Conservation (phyloP, 352 stramenopile species). For the Globisporangium nodosum region DNA sequence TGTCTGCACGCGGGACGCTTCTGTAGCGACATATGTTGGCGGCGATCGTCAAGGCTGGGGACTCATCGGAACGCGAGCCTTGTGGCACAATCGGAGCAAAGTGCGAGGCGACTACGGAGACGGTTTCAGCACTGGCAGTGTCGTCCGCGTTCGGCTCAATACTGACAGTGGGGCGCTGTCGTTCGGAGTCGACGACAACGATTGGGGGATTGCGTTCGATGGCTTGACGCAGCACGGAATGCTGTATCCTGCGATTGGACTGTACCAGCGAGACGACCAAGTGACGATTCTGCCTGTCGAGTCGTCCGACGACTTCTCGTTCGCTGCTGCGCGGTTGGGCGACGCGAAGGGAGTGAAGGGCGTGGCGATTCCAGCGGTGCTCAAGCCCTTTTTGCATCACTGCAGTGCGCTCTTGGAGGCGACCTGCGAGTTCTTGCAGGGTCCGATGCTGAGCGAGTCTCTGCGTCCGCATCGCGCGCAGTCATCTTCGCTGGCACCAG, state of each 20-base stretch:
- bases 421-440: constrained; percentile 43
- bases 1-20: constrained; percentile 82
- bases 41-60: constrained; percentile 87
- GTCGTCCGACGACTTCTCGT: constrained; percentile 26
- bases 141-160: constrained; percentile 79
- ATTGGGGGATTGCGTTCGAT: constrained; percentile 88
- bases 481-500: neutral
- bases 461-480: constrained; percentile 6
- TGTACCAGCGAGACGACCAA: constrained; percentile 88
- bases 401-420: constrained; percentile 50
- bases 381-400: constrained; percentile 78
- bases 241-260: constrained; percentile 80
- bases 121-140: constrained; percentile 82
- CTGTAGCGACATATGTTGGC: constrained; percentile 84
- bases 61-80: constrained; percentile 80
- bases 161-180: constrained; percentile 84
- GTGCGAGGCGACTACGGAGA: constrained; percentile 86
- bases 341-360: constrained; percentile 26
- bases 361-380: constrained; percentile 52
- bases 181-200: constrained; percentile 82
- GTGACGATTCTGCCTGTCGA: constrained; percentile 79
- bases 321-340: constrained; percentile 18
- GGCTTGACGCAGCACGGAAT: constrained; percentile 85
- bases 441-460: constrained; percentile 17
- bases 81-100: constrained; percentile 89